Percentiles rank a stretch among this genome's conserved stretches.
Conservation (phyloP, 768 basidiomycete genomes). For the Auricularia sp. region DNA sequence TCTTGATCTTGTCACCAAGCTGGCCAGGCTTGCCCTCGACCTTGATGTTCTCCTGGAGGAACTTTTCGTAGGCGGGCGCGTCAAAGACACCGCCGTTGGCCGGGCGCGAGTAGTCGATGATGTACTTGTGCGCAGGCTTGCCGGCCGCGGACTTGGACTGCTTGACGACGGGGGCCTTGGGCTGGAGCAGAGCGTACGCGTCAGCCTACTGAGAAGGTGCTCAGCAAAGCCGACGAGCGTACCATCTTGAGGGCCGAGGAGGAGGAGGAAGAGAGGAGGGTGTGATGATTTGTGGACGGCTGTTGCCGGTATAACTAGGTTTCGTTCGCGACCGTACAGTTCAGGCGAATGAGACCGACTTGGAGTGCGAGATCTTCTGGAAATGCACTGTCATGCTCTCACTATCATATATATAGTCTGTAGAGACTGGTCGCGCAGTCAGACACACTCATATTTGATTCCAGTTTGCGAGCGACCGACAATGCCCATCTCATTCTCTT, state of each 20-base stretch:
- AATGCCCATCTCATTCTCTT: no score
- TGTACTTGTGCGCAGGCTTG: constrained; percentile 60
- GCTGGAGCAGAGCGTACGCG: constrained; percentile 24
- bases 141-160: constrained; percentile 43
- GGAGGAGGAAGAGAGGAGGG: constrained; percentile 11
- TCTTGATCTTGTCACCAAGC: constrained; percentile 82
- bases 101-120: constrained; percentile 79
- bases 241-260: constrained; percentile 47
- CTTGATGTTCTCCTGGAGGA: constrained; percentile 88
- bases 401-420: no score
- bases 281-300: constrained; percentile 17
- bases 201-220: constrained; percentile 90
- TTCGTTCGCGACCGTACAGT: background rate
- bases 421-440: no score
- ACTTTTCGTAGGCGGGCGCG: constrained; percentile 69
- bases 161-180: constrained; percentile 23
- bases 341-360: no score
- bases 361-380: no score
- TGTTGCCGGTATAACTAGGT: constrained; percentile 4
- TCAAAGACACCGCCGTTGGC: constrained; percentile 50
- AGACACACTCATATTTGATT: no score
- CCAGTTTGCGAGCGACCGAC: no score
- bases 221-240: constrained; percentile 80
- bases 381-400: no score
- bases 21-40: constrained; percentile 87